Evolutionary conservation across 306 rosid species (phyloP).

Genomic region (Cyclanthera cordifolia): DNA sequence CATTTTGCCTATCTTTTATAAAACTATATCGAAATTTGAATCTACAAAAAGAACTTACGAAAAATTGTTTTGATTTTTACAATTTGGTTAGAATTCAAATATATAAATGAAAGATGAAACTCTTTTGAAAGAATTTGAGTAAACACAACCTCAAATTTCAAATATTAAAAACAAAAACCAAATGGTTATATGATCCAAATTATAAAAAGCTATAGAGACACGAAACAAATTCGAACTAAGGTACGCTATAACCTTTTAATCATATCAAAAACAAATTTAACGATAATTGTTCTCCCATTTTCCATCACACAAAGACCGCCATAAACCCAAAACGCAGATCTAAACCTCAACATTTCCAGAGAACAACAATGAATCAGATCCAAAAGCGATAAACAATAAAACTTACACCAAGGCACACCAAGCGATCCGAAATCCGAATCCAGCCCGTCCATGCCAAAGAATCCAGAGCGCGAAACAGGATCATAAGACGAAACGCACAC

Average conservation of each 20-base stretch:
- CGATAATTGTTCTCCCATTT: neutral
- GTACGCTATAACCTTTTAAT: neutral
- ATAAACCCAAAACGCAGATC: constrained; percentile 4
- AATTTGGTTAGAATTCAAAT: no score
- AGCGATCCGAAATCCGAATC: constrained; percentile 86
- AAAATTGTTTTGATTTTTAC: no score
- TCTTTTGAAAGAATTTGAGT: no score
- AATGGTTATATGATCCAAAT: neutral
- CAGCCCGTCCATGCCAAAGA: constrained; percentile 60
- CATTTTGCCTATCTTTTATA: no score
- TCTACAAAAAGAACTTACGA: no score
- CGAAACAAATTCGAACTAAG: neutral
- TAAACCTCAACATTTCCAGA: neutral
- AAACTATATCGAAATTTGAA: no score
- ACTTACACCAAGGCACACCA: constrained; percentile 99
- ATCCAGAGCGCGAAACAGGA: constrained; percentile 49
- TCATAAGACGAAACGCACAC: constrained; percentile 58
- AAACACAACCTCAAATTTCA: no score
- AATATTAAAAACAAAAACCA: no score
- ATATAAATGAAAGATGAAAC: no score
- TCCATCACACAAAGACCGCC: neutral
- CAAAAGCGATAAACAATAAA: neutral
- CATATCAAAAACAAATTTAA: neutral
- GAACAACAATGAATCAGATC: constrained; percentile 14
- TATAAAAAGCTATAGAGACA: neutral